A percentile compares a stretch with the other conserved stretches of the same genome.
Evolutionary conservation across 176 grass and related monocot species (phyloP).

Genomic region (Puccinellia tenuiflora): DNA sequence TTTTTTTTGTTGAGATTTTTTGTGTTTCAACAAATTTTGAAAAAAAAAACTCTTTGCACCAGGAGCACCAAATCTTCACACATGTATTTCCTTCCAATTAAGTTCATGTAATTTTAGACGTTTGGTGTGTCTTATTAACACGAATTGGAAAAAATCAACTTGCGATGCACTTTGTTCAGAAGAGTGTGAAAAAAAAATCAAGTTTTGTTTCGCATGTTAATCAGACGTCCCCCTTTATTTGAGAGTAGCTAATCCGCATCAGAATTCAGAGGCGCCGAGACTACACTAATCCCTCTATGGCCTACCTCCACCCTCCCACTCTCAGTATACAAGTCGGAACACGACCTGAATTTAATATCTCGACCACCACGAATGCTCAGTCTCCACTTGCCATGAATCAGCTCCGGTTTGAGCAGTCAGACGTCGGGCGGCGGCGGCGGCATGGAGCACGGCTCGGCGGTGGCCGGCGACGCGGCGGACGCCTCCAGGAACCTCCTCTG

Average conservation of each 20-base stretch:
- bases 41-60: too few species aligned
- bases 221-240: not conserved
- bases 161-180: too few species aligned
- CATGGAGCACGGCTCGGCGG: slow-evolving; percentile 36
- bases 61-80: too few species aligned
- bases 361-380: not conserved
- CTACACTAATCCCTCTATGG: not conserved
- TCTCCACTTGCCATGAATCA: not conserved
- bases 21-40: too few species aligned
- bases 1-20: too few species aligned
- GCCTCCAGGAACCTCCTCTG: slow-evolving; percentile 59
- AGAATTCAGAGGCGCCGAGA: too few species aligned
- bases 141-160: too few species aligned
- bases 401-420: not conserved
- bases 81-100: too few species aligned
- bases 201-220: not conserved
- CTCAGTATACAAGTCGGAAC: too few species aligned
- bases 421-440: not conserved
- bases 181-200: too few species aligned
- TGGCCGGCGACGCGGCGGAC: slow-evolving; percentile 27
- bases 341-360: not conserved
- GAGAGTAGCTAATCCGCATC: not conserved
- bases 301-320: not conserved
- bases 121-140: too few species aligned
- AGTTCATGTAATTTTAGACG: too few species aligned